Evolutionary conservation across 257 asterid species (phyloP), one percentile per base, ranked within the genome.

Genomic region (Coffea canephora): DNA sequence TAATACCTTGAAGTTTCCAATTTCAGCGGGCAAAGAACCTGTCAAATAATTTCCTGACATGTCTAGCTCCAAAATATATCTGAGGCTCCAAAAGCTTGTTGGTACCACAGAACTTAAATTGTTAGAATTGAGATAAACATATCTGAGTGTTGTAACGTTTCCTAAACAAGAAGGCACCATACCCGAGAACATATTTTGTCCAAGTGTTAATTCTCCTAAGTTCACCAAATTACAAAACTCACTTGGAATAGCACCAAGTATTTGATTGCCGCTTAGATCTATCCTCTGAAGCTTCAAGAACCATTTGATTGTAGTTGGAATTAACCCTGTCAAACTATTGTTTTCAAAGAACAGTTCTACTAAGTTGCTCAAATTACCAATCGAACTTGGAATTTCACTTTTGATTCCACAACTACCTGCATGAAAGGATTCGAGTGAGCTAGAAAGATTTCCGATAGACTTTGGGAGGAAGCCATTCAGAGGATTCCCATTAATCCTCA

Each of bases 331-430:
- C 67, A 81, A 57, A 10, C 16, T 25, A 50, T 81, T 75, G 8
- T 43, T 67, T 3, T 15, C 10, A 81, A 55, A 6, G 0, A 0
- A 39, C n/a, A 80, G 74, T 13, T 4, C 4, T 8, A 18, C 68
- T 4, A 39, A 39, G 43, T 39, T 39, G 43, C 43, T 39, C 43
- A 39, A 39, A 39, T 39, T 39, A 39, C 43, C 43, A 2, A 39
- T 39, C 5, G 43, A 39, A 39, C 43, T 23, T 16, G 88, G 86
- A 76, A 84, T 84, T 3, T 3, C 36, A 8, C 88, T 88, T 8
- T 57, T 6, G 19, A 59, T 23, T 19, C 31, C 31, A 59, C 21
- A 59, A 5, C 1, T 4, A 52, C 1, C 0, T 25, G 79, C 79
- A 0, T 0, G 0, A 36, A 84, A 48, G 2, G 0, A 1, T 5